Evolutionary conservation across 1,284 basidiomycete species (phyloP).

Genomic region (Vanrija pseudolonga): DNA sequence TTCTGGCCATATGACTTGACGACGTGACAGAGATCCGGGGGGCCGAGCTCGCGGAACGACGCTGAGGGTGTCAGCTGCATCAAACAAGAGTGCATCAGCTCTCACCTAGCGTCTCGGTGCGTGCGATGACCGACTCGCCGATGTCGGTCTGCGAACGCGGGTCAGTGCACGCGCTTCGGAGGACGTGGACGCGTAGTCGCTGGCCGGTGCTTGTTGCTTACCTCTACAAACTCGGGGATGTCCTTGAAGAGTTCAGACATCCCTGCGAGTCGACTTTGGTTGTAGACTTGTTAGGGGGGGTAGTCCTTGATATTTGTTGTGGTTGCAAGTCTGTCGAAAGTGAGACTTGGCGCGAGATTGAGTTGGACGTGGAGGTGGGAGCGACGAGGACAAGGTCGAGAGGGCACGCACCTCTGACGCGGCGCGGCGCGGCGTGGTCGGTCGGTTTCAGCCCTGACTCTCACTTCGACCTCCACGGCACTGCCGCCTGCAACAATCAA

Average conservation of each 20-base stretch:
- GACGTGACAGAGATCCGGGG: conserved; percentile 94
- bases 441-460: too few species aligned
- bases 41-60: conserved; percentile 92
- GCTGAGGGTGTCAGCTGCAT: conserved; percentile 53
- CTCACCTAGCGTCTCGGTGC: conserved; percentile 88
- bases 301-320: too few species aligned
- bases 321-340: too few species aligned
- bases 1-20: conserved; percentile 79
- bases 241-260: conserved; percentile 57
- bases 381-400: too few species aligned
- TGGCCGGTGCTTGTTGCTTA: conserved; percentile 31
- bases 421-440: too few species aligned
- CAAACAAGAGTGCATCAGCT: neutral
- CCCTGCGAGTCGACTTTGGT: conserved; percentile 7
- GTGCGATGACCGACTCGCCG: conserved; percentile 80
- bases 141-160: conserved; percentile 66
- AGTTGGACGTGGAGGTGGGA: neutral
- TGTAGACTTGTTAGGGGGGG: too few species aligned
- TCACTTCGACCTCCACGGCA: too few species aligned
- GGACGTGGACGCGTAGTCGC: neutral
- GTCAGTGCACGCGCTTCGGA: neutral
- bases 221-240: conserved; percentile 68
- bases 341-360: too few species aligned
- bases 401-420: too few species aligned
- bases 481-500: too few species aligned